Evolutionary conservation across 352 stramenopile species (phyloP).

Genomic region (Phytopythium ostracodes): DNA sequence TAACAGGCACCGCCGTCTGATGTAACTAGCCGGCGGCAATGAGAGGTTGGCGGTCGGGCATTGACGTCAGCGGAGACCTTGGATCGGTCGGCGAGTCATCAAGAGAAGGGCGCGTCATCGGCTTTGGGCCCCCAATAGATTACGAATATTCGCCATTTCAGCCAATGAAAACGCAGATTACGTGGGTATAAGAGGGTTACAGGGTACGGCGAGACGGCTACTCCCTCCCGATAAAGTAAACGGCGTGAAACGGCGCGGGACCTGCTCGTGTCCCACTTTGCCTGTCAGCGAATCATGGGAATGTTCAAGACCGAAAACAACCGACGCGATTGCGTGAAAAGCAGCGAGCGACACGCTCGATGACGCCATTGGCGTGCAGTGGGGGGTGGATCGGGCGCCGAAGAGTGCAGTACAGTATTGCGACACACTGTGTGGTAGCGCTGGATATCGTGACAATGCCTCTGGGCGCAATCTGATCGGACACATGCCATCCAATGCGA

Average conservation of each 20-base stretch:
- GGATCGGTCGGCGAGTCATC: background rate
- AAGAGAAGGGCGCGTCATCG: background rate
- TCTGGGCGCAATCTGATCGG: too few relatives aligned
- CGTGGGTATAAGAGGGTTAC: background rate
- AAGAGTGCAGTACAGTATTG: too few relatives aligned
- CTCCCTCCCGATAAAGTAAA: background rate
- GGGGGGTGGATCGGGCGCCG: too few relatives aligned
- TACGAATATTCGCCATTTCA: slow-evolving; percentile 18
- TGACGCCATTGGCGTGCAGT: background rate
- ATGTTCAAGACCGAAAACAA: background rate
- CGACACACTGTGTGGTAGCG: too few relatives aligned
- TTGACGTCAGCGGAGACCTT: background rate
- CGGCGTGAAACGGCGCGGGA: background rate
- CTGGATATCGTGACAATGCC: too few relatives aligned
- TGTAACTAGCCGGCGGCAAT: background rate
- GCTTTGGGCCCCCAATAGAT: slow-evolving; percentile 4
- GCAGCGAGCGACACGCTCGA: background rate
- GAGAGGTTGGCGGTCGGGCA: background rate
- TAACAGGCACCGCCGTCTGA: background rate
- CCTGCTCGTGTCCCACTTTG: background rate
- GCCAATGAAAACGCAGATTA: slow-evolving; percentile 14
- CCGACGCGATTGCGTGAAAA: slow-evolving; percentile 6
- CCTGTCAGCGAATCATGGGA: background rate
- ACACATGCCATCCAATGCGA: too few relatives aligned
- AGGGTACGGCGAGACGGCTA: background rate